Conservation (phyloP, 139 green algal species). For the Astrephomene gubernaculifera region DNA sequence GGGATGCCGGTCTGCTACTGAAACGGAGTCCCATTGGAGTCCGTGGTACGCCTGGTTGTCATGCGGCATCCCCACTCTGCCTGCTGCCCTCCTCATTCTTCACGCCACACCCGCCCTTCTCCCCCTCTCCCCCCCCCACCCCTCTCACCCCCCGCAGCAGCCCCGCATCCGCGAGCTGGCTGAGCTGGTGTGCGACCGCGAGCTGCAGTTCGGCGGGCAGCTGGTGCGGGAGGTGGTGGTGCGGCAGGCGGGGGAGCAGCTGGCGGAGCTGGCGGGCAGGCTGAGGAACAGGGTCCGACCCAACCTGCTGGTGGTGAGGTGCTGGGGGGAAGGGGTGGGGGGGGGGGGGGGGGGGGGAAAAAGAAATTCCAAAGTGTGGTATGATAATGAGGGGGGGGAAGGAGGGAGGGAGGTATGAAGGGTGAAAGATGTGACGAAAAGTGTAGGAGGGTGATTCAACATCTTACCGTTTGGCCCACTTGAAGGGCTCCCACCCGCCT, state of each 20-base stretch:
- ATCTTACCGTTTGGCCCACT: too few species aligned
- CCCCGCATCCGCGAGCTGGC: conserved; percentile 37
- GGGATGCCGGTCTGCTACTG: too few species aligned
- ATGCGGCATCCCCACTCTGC: too few species aligned
- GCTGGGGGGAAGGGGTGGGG: neutral
- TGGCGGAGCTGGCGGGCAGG: conserved; percentile 22
- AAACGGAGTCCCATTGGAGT: too few species aligned
- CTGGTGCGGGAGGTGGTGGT: conserved; percentile 23
- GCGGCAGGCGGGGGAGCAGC: neutral
- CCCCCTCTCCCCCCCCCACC: neutral
- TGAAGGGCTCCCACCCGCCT: neutral
- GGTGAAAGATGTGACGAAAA: too few species aligned
- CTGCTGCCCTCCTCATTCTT: neutral
- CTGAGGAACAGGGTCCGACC: neutral
- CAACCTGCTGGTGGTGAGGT: conserved; percentile 44
- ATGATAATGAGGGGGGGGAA: too few species aligned
- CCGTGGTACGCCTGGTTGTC: too few species aligned
- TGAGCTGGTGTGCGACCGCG: conserved; percentile 38
- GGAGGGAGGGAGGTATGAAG: too few species aligned
- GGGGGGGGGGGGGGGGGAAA: neutral
- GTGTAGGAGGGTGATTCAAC: too few species aligned
- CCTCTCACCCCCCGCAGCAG: neutral
- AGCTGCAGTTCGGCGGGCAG: conserved; percentile 56
- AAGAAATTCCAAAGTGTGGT: neutral
- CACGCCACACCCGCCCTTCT: neutral